phyloP scores from a whole-genome alignment of 2,329 filamentous ascomycete genomes.

The Ophiosphaerella narmari region DNA sequence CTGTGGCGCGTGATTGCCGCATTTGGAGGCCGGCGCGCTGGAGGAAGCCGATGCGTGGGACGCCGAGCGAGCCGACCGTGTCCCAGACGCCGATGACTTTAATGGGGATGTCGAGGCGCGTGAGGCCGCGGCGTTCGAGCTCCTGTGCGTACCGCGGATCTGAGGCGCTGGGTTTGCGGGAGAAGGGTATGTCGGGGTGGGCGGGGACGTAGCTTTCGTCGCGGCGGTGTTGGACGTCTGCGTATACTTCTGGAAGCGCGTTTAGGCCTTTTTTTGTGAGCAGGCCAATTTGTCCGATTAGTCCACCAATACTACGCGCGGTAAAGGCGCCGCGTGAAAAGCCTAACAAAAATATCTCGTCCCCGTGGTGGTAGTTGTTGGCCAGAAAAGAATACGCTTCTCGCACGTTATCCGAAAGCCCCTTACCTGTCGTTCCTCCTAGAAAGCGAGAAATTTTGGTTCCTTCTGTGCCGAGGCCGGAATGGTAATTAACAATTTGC shows the following conservation, averaged over 20 bases:
- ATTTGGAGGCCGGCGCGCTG: constrained; percentile 43
- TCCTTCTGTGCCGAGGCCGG: constrained; percentile 53
- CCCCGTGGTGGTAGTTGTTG: constrained; percentile 58
- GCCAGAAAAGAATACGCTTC: constrained; percentile 57
- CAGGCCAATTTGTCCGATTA: constrained; percentile 53
- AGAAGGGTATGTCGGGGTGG: constrained; percentile 53
- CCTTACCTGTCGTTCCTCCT: constrained; percentile 50
- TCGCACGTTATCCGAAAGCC: constrained; percentile 53
- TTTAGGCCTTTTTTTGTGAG: constrained; percentile 54
- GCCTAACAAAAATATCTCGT: constrained; percentile 54
- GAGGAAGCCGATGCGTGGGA: constrained; percentile 51
- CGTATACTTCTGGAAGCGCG: constrained; percentile 53
- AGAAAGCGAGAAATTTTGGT: constrained; percentile 49
- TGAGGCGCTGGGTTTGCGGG: constrained; percentile 51
- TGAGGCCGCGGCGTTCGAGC: constrained; percentile 43
- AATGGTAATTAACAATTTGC: constrained; percentile 58
- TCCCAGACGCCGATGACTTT: constrained; percentile 56
- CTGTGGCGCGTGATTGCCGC: constrained; percentile 44
- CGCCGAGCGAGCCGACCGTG: constrained; percentile 54
- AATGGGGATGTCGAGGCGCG: constrained; percentile 45
- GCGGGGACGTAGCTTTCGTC: constrained; percentile 51
- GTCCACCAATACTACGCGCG: constrained; percentile 49
- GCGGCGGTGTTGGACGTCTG: constrained; percentile 51
- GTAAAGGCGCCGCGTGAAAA: constrained; percentile 56
- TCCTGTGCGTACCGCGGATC: constrained; percentile 52